Evolutionary conservation across 2,329 filamentous ascomycete genomes (phyloP), one percentile per base, ranked within the genome.

Genomic region (Sporothrix schenckii): DNA sequence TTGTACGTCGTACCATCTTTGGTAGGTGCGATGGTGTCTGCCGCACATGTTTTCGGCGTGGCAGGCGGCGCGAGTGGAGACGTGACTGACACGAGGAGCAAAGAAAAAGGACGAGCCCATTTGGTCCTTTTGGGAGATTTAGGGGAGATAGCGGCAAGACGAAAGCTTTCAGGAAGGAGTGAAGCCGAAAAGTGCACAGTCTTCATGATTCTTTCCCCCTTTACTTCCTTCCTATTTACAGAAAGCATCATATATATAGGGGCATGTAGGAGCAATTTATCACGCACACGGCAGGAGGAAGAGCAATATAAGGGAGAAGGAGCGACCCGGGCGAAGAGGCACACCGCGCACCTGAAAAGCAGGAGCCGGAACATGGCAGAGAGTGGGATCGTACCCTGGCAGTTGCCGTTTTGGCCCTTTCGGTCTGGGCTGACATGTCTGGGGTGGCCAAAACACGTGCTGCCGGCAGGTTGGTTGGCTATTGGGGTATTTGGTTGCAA

Each of bases 181-280:
- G 56, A 60, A n/a, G 41, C 56, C 56, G 56, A 24, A 6, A 41
- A 60, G 14, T 44, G 19, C 34, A 60, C 21, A 9, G 4, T 41
- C 27, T n/a, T 24, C 39, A 24, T 66, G 27, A 16, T 21, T 60
- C 56, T 60, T 60, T 41, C 56, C 56, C 34, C 13, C n/a, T 60
- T 60, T 60, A 21, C 39, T 24, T 41, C 34, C 16, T 47, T 47
- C 44, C 44, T 14, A 47, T 47, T 47, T 13, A 47, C 44, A 47
- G 13, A 13, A 5, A 5, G 44, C 14, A 19, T 3, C 24, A 58
- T 13, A 11, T 41, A 41, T 21, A 34, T 39, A n/a, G 16, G 19
- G 30, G 34, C 56, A 41, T 39, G 56, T 44, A n/a, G 56, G 56
- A 60, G 56, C 56, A 60, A 60, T 60, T 44, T 44, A 60, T 60